Base-by-base conservation (phyloP, 2,329 filamentous ascomycete genomes). In the Ophiocordyceps australis region DNA sequence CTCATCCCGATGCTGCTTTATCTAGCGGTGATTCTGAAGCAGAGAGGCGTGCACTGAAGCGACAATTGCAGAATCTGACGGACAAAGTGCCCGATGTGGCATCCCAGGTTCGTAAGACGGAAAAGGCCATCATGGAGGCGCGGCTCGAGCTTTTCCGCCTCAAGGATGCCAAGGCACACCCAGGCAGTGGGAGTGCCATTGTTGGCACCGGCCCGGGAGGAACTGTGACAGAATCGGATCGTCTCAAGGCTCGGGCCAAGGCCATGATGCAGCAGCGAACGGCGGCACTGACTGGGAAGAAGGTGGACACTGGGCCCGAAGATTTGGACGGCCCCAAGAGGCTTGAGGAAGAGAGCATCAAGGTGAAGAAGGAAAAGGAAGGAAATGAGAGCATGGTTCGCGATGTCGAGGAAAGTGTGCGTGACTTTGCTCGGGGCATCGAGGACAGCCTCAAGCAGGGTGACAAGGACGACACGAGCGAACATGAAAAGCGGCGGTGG, bases 181-280 rank as follows among this genome's bases (percentile, higher is more conserved):
- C 89, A 4, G 67, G 73, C 35, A 81, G 77, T 42, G 75, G 81
- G 8, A 62, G 77, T 13, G 65, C 74, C 17, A 82, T 98, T 34
- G 70, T 95, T 31, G 89, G 89, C 23, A 95, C 86, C 32, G 89
- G 89, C 8, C 86, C 85, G 30, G 86, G 86, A 22, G 89, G 89
- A 27, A 56, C 71, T 23, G 71, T 98, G 22, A 98, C 89, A 0
- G 89, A 98, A 51, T 78, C 82, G 4, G 89, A 98, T 52, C 73
- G 86, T 28, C 68, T 95, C 37, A 95, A 94, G 57, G 89, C 89
- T 19, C 73, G 85, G 38, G 86, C 89, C 17, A 92, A 85, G 54
- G 86, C 86, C 20, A 92, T 94, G 73, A 98, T 98, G 89, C 86
- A 95, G 54, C 85, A 93, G 42, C 77, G 89, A 31, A 85, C 89